Percentiles rank a stretch among this genome's conserved stretches.
These are phyloP conservation scores for Leucoagaricus sp. DNA, from an alignment of 1,284 basidiomycete species.

Conservation along the genomic window DNA sequence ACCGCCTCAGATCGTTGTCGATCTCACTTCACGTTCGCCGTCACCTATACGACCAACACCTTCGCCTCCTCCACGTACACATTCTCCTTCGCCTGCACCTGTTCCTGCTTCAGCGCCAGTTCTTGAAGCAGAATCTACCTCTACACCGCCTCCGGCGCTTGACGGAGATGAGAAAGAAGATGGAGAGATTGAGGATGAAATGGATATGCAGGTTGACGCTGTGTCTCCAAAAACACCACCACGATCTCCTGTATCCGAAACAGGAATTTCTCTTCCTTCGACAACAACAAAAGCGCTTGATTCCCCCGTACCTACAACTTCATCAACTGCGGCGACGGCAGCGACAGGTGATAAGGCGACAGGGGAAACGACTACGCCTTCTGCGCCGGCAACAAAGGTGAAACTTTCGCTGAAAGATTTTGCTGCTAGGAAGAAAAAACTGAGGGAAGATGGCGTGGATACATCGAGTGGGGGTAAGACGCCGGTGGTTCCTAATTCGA, in stretches of 20 bases:
- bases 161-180: background rate
- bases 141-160: too few species aligned
- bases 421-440: constrained; percentile 45
- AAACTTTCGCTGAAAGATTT: constrained; percentile 54
- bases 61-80: constrained; percentile 15
- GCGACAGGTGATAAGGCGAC: too few species aligned
- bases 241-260: background rate
- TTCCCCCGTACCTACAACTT: too few species aligned
- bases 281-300: background rate
- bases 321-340: too few species aligned
- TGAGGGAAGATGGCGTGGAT: constrained; percentile 38
- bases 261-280: constrained; percentile 15
- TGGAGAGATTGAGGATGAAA: background rate
- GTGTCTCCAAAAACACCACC: background rate
- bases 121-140: too few species aligned
- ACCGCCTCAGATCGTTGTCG: background rate
- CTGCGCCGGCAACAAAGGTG: constrained; percentile 37
- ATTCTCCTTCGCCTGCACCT: background rate
- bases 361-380: too few species aligned
- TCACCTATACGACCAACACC: constrained; percentile 5
- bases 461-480: constrained; percentile 29
- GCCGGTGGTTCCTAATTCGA: constrained; percentile 11
- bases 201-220: background rate
- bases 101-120: too few species aligned
- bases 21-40: too few species aligned